Conservation (phyloP, 2,329 filamentous ascomycete species). For the Fusarium liriodendri region DNA sequence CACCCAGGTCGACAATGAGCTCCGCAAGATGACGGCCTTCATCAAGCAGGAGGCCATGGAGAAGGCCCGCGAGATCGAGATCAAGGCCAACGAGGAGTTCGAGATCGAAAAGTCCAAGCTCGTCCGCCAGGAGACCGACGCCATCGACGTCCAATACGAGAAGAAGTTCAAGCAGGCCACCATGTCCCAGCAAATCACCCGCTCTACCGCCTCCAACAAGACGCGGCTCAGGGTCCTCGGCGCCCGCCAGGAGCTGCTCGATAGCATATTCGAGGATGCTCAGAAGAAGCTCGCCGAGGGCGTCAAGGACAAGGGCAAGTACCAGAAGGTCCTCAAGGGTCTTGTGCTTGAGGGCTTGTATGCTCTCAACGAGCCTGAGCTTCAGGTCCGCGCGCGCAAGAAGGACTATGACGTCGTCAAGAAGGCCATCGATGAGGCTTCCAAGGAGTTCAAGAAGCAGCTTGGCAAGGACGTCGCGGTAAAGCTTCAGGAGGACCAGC, state of each 20-base stretch:
- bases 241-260: constrained; percentile 89
- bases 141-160: constrained; percentile 93
- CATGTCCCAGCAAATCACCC: constrained; percentile 99
- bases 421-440: constrained; percentile 81
- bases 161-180: constrained; percentile 99
- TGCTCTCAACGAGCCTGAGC: constrained; percentile 82
- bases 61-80: constrained; percentile 95
- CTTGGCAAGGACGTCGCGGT: constrained; percentile 76
- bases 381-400: constrained; percentile 81
- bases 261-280: constrained; percentile 87
- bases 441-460: constrained; percentile 86
- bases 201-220: constrained; percentile 96
- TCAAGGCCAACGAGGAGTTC: constrained; percentile 99
- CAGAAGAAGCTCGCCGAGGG: constrained; percentile 75
- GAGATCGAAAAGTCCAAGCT: constrained; percentile 99
- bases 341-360: constrained; percentile 92
- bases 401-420: constrained; percentile 80
- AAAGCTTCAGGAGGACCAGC: constrained; percentile 81
- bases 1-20: constrained; percentile 89
- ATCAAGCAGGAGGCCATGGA: constrained; percentile 98
- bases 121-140: constrained; percentile 91
- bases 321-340: constrained; percentile 80
- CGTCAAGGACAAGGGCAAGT: constrained; percentile 77
- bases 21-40: constrained; percentile 99
- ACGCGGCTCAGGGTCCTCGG: constrained; percentile 88